phyloP scores from a whole-genome alignment of 208 protist genomes.

The Acanthamoeba healyi region DNA sequence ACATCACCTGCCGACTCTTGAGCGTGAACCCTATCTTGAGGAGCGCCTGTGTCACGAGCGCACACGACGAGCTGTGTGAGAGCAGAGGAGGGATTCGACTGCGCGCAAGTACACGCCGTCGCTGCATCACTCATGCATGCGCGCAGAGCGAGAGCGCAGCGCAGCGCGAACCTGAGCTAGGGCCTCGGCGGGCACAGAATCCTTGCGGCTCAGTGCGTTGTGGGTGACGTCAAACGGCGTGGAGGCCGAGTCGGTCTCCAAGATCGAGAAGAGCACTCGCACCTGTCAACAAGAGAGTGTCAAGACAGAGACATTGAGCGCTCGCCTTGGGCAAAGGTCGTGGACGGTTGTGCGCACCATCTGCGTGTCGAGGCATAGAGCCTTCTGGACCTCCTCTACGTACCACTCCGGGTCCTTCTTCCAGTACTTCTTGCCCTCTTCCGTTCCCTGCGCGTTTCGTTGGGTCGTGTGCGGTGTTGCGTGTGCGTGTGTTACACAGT shows the following conservation, averaged over 20 bases:
- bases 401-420: constrained; percentile 28
- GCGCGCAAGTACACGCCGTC: too few species aligned
- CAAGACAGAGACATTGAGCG: not conserved
- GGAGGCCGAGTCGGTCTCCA: not conserved
- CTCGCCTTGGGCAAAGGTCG: too few species aligned
- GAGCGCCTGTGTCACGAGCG: not conserved
- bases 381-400: constrained; percentile 17
- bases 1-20: constrained; percentile 7
- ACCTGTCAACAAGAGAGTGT: not conserved
- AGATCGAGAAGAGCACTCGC: not conserved
- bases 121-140: too few species aligned
- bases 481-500: not conserved
- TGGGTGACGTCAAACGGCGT: not conserved
- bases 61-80: not conserved
- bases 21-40: constrained; percentile 14
- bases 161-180: not conserved
- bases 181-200: not conserved
- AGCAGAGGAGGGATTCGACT: too few species aligned
- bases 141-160: not conserved
- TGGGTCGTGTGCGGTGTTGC: not conserved
- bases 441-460: not conserved
- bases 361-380: not conserved
- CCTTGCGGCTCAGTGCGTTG: not conserved
- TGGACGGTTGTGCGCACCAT: not conserved
- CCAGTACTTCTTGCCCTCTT: constrained; percentile 47